A percentile compares a stretch with the other conserved stretches of the same genome.
Evolutionary conservation across 179 eudicot genomes (phyloP).

Genomic region (Carnegiea gigantea): DNA sequence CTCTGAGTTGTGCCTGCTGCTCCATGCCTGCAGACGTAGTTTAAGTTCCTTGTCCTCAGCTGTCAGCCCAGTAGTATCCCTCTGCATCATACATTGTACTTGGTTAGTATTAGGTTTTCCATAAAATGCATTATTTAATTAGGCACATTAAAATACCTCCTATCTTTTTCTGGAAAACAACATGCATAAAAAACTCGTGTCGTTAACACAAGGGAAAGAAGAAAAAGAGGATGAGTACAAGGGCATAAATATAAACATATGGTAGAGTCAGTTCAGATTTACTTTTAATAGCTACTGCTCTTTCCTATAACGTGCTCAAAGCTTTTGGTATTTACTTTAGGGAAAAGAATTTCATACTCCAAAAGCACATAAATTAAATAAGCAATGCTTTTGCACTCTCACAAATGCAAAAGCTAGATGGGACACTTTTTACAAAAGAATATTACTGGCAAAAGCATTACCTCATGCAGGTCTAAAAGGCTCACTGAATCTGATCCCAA

Average conservation of each 20-base stretch:
- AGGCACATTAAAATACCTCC: background rate
- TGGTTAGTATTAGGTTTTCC: constrained; percentile 3
- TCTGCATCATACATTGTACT: constrained; percentile 49
- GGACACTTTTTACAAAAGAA: background rate
- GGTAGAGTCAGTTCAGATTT: too few relatives aligned
- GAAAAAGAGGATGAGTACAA: background rate
- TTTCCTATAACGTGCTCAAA: background rate
- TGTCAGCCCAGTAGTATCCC: constrained; percentile 76
- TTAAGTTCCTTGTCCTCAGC: constrained; percentile 90
- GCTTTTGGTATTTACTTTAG: background rate
- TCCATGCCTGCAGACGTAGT: constrained; percentile 89
- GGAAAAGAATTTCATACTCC: background rate
- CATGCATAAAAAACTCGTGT: background rate
- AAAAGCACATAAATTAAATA: background rate
- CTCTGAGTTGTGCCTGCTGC: constrained; percentile 96
- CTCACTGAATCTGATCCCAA: background rate
- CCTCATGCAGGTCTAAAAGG: background rate
- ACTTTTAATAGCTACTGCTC: background rate
- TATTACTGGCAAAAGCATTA: background rate
- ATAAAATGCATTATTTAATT: background rate
- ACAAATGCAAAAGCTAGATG: background rate
- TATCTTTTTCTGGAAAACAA: background rate
- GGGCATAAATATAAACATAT: background rate
- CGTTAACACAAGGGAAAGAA: background rate
- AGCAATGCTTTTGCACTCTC: background rate